Conservation (phyloP, 2,329 filamentous ascomycete genomes). For the Calonectria hawksworthii region DNA sequence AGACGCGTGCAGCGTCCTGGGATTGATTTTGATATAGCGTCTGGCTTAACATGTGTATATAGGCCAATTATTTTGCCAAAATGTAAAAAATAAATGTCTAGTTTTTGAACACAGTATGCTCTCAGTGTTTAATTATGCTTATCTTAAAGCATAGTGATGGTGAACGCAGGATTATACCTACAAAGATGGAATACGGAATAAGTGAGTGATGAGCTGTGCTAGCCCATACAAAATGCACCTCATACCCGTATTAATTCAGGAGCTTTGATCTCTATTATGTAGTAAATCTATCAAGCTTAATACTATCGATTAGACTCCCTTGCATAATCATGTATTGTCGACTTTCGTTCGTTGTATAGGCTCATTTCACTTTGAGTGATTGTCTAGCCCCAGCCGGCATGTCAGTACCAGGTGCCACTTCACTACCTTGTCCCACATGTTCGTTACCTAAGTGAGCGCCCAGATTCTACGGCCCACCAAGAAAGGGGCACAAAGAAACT, state of each 20-base stretch:
- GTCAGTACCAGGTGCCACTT: background rate
- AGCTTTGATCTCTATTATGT: no score
- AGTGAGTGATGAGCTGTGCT: no score
- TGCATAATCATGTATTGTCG: no score
- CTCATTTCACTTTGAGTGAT: no score
- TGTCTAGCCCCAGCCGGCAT: no score
- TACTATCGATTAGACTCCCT: no score
- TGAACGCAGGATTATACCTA: background rate
- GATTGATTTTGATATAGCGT: conserved; percentile 2
- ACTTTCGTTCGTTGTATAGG: no score
- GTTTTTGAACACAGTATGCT: background rate
- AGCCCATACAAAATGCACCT: no score
- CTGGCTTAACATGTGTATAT: conserved; percentile 2
- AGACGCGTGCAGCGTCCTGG: background rate
- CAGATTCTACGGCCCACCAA: background rate
- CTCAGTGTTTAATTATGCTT: background rate
- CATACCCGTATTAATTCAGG: no score
- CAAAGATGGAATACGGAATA: no score
- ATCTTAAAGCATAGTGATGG: background rate
- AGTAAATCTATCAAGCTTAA: no score
- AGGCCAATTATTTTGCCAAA: background rate
- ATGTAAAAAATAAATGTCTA: background rate
- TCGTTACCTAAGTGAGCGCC: background rate
- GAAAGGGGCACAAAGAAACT: background rate
- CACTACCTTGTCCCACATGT: background rate